phyloP scores from a whole-genome alignment of 345 rosid species.

The Eucalyptus erythrocorys region DNA sequence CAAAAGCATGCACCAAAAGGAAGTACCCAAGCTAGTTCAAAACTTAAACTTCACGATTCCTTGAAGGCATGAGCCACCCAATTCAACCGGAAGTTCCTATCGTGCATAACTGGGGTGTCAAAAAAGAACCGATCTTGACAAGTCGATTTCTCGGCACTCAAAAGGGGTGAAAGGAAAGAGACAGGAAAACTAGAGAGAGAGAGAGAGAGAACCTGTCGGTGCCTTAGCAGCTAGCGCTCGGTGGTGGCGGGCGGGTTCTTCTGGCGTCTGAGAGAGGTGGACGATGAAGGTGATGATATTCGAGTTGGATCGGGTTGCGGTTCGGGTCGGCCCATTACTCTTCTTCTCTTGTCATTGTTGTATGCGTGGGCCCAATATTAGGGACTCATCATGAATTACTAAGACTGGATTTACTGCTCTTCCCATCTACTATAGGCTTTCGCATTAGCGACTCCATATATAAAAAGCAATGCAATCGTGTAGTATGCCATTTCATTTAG shows the following conservation, averaged over 20 bases:
- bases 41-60: not conserved
- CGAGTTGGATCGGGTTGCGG: not conserved
- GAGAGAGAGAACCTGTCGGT: not conserved
- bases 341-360: not conserved
- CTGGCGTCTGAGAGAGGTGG: not conserved
- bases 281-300: not conserved
- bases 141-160: not conserved
- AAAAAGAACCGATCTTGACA: not conserved
- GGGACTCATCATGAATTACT: not conserved
- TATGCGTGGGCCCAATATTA: not conserved
- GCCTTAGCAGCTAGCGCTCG: not conserved
- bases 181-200: not conserved
- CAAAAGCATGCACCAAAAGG: not conserved
- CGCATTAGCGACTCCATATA: accelerated
- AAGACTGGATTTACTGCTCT: not conserved
- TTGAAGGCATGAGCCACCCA: not conserved
- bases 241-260: not conserved
- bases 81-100: not conserved
- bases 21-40: not conserved
- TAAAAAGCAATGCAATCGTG: not conserved
- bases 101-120: not conserved
- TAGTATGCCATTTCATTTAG: not conserved
- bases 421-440: not conserved
- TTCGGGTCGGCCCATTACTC: not conserved
- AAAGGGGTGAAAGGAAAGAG: not conserved